Base-by-base conservation (phyloP, 140 eudicot genomes). In the Erigeron philadelphicus region DNA sequence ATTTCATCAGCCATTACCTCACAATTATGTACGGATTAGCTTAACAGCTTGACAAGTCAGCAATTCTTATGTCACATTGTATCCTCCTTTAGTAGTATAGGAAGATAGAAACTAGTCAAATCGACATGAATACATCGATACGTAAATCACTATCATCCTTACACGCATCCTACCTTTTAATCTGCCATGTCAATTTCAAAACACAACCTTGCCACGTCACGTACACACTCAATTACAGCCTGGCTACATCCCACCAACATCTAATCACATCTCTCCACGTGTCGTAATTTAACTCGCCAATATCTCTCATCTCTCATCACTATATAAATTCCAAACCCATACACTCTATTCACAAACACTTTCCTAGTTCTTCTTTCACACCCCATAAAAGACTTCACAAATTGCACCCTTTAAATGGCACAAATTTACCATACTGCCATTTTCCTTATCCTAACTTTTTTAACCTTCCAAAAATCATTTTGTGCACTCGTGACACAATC, bases 171-270 rank as follows among this genome's bases (percentile, higher is more conserved):
- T 61, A 42, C 54, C 76, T 63, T 66, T 58, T 11, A 65, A 68
- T 38, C 49, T 10, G 64, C 79, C 76, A 74, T 77, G 68, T 72
- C 84, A 71, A 47, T 40, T 58, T 71, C 77, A 75, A 16, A 54
- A 8, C 74, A 18, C 6, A 42, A 42, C 76, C 64, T 59, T 9
- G 70, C 81, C 75, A 72, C 85, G 79, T 72, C 85, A 60, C 19
- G 13, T 64, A 66, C 68, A 25, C 67, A 73, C 64, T 68, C 71
- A 31, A 31, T 68, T 81, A 79, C 86, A 81, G 83, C 80, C 87
- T 83, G 84, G 81, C 82, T 18, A 15, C 38, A 9, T 38, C 54
- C 40, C 72, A 25, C 76, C 13, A 4, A 48, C 16, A 38, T 15
- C 82, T 61, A 64, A 67, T 41, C 72, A 55, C 10, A 1, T 8